These are phyloP conservation scores for Boletus semigastroideus DNA, from an alignment of 1,284 basidiomycete genomes.

Conservation along the genomic window DNA sequence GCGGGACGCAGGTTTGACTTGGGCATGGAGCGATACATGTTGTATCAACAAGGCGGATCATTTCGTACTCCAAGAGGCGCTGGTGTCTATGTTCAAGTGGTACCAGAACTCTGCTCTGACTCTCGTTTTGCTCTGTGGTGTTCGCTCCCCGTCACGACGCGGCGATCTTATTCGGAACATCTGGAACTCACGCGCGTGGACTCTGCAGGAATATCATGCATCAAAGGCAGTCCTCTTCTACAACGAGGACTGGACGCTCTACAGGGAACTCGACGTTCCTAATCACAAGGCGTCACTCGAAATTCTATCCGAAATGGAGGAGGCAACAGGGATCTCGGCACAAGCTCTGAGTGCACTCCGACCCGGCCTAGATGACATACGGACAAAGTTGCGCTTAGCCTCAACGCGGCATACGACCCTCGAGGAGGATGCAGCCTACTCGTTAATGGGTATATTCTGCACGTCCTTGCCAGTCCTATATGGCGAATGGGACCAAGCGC, in stretches of 20 bases:
- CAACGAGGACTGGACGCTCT: not conserved
- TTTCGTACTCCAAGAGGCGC: not conserved
- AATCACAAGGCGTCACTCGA: slow-evolving; percentile 2
- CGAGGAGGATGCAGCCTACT: too few relatives aligned
- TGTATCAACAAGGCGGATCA: not conserved
- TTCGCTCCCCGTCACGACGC: not conserved
- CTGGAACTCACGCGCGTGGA: slow-evolving; percentile 1
- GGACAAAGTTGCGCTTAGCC: too few relatives aligned
- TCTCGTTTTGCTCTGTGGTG: not conserved
- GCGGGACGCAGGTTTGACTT: not conserved
- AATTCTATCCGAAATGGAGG: slow-evolving; percentile 9
- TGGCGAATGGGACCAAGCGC: too few relatives aligned
- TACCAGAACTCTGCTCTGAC: not conserved
- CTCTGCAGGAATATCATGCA: not conserved
- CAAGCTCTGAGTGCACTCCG: too few relatives aligned
- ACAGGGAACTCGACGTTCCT: not conserved
- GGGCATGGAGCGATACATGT: slow-evolving; percentile 4
- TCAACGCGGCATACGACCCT: too few relatives aligned
- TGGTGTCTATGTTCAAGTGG: not conserved
- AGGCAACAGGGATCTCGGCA: not conserved
- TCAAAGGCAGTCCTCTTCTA: not conserved
- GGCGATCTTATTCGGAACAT: not conserved
- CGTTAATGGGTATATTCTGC: too few relatives aligned
- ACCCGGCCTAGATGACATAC: too few relatives aligned
- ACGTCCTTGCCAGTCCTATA: too few relatives aligned